Evolutionary conservation across 768 basidiomycete species (phyloP), one percentile per base, ranked within the genome.

Genomic region (Boletus subparvulus): DNA sequence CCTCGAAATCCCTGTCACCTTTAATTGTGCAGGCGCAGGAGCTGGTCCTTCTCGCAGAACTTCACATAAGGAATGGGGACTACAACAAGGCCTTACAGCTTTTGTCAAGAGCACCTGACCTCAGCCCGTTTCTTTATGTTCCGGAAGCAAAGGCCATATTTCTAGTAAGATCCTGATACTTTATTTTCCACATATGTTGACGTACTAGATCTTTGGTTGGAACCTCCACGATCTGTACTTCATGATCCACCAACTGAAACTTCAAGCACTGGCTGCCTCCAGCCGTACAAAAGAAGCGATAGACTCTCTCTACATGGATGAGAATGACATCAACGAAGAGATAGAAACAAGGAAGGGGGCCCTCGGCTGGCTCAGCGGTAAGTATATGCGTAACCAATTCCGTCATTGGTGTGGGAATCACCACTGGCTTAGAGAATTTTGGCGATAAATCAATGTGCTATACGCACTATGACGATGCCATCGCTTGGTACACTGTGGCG

Each of bases 161-260:
- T 2, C 43, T 60, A 0, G 59, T 57, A 49, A 52, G 55, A 11
- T 6, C 19, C 48, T 6, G 8, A 30, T 48, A 9, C 9, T 10
- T n/a, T n/a, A n/a, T 24, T 44, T 44, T 24, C 7, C 2, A 16
- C 14, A 5, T 41, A 8, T 42, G 36, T 37, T 55, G 19, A 58
- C 41, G 7, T 19, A 4, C n/a, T 24, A 62, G 61, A 32, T 62
- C 11, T 57, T 60, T 32, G 61, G 61, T 10, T 60, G 59, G 61
- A 32, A 56, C n/a, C 19, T 62, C n/a, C 51, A 47, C 33, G 41
- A 28, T 3, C 50, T 57, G 8, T 3, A 30, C 19, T n/a, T 9
- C 11, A 49, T 0, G 28, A 43, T 54, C 32, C 35, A 49, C 17
- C 59, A 52, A 19, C 12, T 33, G 37, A 54, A 33, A 21, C 54